Evolutionary conservation across 192 early-diverging fungal genomes (phyloP).

Genomic region (Coemansia sp.): DNA sequence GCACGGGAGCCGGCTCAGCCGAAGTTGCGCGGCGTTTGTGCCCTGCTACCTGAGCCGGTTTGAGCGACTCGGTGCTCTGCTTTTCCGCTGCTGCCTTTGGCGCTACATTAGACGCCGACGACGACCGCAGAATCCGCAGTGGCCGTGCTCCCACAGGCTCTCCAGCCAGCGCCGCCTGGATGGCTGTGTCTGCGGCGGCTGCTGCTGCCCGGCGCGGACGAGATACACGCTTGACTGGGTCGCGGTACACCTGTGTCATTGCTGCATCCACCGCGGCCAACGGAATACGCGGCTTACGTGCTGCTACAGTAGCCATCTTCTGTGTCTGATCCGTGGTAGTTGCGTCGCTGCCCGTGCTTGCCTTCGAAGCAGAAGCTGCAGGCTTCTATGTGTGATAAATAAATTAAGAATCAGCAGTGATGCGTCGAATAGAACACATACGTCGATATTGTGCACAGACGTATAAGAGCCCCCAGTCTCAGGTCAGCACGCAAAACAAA

Average conservation of each 20-base stretch:
- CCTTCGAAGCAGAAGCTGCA: conserved; percentile 7
- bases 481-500: not conserved
- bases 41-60: conserved; percentile 26
- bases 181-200: conserved; percentile 2
- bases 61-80: not conserved
- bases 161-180: conserved; percentile 3
- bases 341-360: conserved; percentile 6
- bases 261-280: conserved; percentile 26
- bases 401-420: conserved; percentile 3
- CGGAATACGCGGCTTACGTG: conserved; percentile 40
- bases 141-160: conserved; percentile 2
- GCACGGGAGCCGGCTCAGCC: conserved; percentile 14
- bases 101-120: conserved; percentile 36
- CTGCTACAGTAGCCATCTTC: conserved; percentile 27
- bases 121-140: conserved; percentile 18
- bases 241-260: conserved; percentile 37
- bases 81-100: conserved; percentile 8
- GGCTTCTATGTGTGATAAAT: conserved; percentile 18
- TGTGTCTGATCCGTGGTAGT: not conserved
- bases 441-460: not conserved
- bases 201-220: conserved; percentile 17
- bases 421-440: not conserved
- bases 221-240: conserved; percentile 15
- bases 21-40: conserved; percentile 36
- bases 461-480: not conserved